Percentiles rank a stretch among this genome's conserved stretches.
These are phyloP conservation scores for Cryoendolithus antarcticus DNA, from an alignment of 2,329 filamentous ascomycete genomes.

Conservation along the genomic window DNA sequence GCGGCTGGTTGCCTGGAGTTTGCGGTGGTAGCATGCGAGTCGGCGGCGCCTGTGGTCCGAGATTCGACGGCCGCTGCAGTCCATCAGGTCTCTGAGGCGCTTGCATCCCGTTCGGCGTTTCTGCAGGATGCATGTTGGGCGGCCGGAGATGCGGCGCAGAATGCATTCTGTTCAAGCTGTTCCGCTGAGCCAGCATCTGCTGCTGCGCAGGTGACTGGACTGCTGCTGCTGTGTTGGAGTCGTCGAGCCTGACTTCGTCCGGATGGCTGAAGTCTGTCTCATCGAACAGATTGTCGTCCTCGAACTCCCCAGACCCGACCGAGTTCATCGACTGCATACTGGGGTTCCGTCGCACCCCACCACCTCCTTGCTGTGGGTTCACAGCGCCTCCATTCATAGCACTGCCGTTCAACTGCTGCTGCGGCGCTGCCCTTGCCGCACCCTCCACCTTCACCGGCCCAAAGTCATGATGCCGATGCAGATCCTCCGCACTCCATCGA, in stretches of 20 bases:
- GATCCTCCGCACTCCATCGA: slow-evolving; percentile 64
- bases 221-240: slow-evolving; percentile 7
- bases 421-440: slow-evolving; percentile 11
- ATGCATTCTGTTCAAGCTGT: slow-evolving; percentile 17
- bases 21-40: slow-evolving; percentile 17
- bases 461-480: slow-evolving; percentile 73
- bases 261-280: slow-evolving; percentile 52
- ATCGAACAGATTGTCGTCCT: slow-evolving; percentile 44
- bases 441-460: slow-evolving; percentile 46
- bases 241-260: slow-evolving; percentile 57
- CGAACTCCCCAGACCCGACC: slow-evolving; percentile 31
- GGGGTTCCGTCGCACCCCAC: slow-evolving; percentile 11
- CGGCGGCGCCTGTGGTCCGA: slow-evolving; percentile 10
- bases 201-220: slow-evolving; percentile 14
- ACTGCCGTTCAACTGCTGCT: slow-evolving; percentile 12
- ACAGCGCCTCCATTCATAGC: slow-evolving; percentile 1
- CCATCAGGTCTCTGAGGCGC: slow-evolving; percentile 14
- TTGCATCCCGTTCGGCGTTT: slow-evolving; percentile 12
- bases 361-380: neutral
- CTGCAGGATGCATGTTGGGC: slow-evolving; percentile 15
- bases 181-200: slow-evolving; percentile 10
- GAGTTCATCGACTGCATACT: slow-evolving; percentile 25
- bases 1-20: slow-evolving; percentile 17
- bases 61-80: slow-evolving; percentile 10
- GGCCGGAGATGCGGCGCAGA: slow-evolving; percentile 21